A percentile compares a stretch with the other conserved stretches of the same genome.
These are phyloP conservation scores for Huntiella moniliformis DNA, from an alignment of 2,329 filamentous ascomycete species.

Conservation along the genomic window DNA sequence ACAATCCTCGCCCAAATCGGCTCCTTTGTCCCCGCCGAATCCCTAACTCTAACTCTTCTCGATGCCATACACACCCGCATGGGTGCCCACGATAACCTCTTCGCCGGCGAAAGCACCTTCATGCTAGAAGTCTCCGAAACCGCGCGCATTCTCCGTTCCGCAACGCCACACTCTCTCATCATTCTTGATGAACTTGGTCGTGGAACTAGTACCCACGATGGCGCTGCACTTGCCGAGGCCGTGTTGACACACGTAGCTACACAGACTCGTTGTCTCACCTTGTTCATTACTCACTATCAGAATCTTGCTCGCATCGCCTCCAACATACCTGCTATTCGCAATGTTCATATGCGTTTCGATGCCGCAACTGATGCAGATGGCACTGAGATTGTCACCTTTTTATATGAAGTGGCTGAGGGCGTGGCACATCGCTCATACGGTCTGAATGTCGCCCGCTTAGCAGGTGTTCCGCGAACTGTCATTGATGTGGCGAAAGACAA, in stretches of 20 bases:
- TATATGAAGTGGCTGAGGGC: constrained; percentile 83
- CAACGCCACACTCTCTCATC: constrained; percentile 66
- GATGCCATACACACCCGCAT: constrained; percentile 92
- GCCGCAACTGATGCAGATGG: constrained; percentile 22
- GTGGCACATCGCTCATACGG: constrained; percentile 90
- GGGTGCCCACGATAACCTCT: constrained; percentile 90
- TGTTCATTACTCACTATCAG: constrained; percentile 98
- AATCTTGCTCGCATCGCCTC: constrained; percentile 53
- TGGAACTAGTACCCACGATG: constrained; percentile 87
- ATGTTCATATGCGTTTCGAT: constrained; percentile 88
- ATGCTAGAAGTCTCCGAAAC: constrained; percentile 97
- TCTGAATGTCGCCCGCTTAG: constrained; percentile 75
- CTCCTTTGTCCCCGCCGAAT: constrained; percentile 71
- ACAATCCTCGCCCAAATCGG: constrained; percentile 89
- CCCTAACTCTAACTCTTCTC: constrained; percentile 57
- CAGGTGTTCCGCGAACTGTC: constrained; percentile 57
- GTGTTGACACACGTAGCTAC: constrained; percentile 72
- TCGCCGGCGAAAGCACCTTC: constrained; percentile 86
- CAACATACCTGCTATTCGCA: constrained; percentile 51
- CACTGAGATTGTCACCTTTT: constrained; percentile 67
- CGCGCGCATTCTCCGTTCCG: constrained; percentile 72
- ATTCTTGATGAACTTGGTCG: constrained; percentile 89
- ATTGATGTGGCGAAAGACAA: constrained; percentile 65
- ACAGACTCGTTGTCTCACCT: constrained; percentile 54
- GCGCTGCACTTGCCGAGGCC: constrained; percentile 83